Evolutionary conservation across 2,329 filamentous ascomycete species (phyloP).

Genomic region (Curvularia verruculosa): DNA sequence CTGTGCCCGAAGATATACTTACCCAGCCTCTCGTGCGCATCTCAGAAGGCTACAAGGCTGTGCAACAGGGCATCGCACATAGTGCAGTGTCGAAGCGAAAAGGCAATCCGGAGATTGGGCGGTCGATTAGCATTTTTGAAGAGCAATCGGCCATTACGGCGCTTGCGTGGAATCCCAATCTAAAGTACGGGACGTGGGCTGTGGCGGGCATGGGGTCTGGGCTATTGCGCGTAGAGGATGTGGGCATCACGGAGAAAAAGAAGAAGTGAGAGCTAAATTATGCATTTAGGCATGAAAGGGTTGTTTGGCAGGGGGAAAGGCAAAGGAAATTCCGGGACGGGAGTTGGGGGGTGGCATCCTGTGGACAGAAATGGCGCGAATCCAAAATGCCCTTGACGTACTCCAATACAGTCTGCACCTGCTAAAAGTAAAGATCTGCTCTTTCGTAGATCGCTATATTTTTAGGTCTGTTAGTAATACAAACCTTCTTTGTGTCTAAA

Average conservation of each 20-base stretch:
- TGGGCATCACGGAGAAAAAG: slow-evolving; percentile 37
- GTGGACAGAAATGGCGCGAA: too few species aligned
- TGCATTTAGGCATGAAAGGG: too few species aligned
- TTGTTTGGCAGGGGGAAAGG: not conserved
- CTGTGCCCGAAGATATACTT: slow-evolving; percentile 20
- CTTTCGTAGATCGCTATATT: too few species aligned
- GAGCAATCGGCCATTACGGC: slow-evolving; percentile 53
- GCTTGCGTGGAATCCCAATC: slow-evolving; percentile 60
- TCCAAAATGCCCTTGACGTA: too few species aligned
- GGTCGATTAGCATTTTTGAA: slow-evolving; percentile 53
- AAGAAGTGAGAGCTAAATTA: not conserved
- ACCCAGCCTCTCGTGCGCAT: slow-evolving; percentile 44
- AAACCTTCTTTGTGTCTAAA: too few species aligned
- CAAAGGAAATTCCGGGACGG: not conserved
- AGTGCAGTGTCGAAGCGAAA: slow-evolving; percentile 25
- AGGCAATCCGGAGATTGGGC: slow-evolving; percentile 32
- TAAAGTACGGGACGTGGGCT: slow-evolving; percentile 57
- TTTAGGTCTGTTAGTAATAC: too few species aligned
- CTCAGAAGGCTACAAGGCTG: slow-evolving; percentile 51
- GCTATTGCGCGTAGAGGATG: slow-evolving; percentile 57
- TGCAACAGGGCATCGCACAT: slow-evolving; percentile 34
- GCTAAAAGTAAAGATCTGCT: too few species aligned
- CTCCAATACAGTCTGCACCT: too few species aligned
- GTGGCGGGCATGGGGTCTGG: slow-evolving; percentile 58
- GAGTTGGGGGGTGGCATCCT: too few species aligned